Conservation (phyloP, 177 flowering plant species). For the Tripterygium wilfordii region DNA sequence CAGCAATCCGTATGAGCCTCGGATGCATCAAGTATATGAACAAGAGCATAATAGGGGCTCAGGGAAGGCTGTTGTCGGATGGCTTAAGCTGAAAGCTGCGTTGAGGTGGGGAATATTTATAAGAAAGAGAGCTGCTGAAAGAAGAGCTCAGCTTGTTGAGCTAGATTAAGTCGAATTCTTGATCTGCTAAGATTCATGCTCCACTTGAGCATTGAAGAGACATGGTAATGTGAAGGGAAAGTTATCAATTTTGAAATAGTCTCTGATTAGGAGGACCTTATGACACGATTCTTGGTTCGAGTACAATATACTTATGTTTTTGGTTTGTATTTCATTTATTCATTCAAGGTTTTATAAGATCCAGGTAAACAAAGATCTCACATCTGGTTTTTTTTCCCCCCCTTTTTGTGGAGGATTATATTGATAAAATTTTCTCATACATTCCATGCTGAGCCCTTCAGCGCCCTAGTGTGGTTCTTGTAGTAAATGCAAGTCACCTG, state of each 20-base stretch:
- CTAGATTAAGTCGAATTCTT: conserved; percentile 29
- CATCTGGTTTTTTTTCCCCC: too few species aligned
- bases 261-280: too few species aligned
- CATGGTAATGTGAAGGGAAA: too few species aligned
- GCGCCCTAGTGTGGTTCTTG: too few species aligned
- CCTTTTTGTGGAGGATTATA: too few species aligned
- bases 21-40: conserved; percentile 8
- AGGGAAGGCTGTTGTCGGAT: conserved; percentile 56
- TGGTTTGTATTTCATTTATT: neutral
- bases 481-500: too few species aligned
- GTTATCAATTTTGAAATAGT: too few species aligned
- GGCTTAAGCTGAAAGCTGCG: conserved; percentile 68
- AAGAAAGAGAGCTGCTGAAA: conserved; percentile 54
- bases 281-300: neutral
- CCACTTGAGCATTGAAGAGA: neutral
- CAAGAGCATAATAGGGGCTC: conserved; percentile 24
- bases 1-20: conserved; percentile 25
- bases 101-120: conserved; percentile 56
- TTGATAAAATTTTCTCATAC: too few species aligned
- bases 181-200: too few species aligned
- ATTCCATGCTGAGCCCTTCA: too few species aligned
- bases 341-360: too few species aligned
- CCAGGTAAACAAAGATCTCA: neutral
- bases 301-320: neutral
- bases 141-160: conserved; percentile 63